phyloP scores from a whole-genome alignment of 345 rosid species.

The Boechera divaricarpa region DNA sequence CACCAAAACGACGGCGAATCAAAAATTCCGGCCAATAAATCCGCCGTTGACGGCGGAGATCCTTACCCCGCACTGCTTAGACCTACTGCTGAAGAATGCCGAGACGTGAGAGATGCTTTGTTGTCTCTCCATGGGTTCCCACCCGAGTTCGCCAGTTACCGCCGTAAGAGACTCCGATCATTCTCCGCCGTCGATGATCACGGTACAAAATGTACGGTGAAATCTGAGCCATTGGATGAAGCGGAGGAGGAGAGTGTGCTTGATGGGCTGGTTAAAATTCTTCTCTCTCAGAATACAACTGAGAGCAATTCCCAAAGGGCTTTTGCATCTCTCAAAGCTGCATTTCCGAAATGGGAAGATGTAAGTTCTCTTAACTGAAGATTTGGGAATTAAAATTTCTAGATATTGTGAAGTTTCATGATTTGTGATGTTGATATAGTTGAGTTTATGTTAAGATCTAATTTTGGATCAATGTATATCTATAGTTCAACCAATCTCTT shows the following conservation, averaged over 20 bases:
- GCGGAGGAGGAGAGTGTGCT: constrained; percentile 64
- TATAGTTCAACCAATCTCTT: background rate
- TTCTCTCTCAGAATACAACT: constrained; percentile 86
- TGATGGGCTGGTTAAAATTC: constrained; percentile 76
- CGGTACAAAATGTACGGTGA: background rate
- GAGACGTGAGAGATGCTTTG: constrained; percentile 41
- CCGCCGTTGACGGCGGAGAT: constrained; percentile 20
- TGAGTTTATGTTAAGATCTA: constrained; percentile 51
- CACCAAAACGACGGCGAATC: constrained; percentile 37
- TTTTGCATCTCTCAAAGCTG: constrained; percentile 72
- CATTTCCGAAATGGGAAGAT: constrained; percentile 74
- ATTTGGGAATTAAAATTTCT: background rate
- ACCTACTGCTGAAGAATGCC: constrained; percentile 40
- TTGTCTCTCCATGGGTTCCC: constrained; percentile 47
- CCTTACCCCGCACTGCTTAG: constrained; percentile 37
- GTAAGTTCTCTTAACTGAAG: constrained; percentile 46
- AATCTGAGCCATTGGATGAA: constrained; percentile 37
- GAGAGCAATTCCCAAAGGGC: constrained; percentile 78
- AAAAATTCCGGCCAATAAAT: constrained; percentile 17
- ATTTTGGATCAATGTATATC: background rate
- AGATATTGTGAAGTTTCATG: constrained; percentile 9
- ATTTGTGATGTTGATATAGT: constrained; percentile 17
- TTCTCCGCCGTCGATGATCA: constrained; percentile 1
- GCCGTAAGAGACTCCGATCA: constrained; percentile 53
- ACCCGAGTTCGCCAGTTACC: constrained; percentile 50